These are phyloP conservation scores for Calonectria hongkongensis DNA, from an alignment of 2,329 filamentous ascomycete species.

Conservation along the genomic window DNA sequence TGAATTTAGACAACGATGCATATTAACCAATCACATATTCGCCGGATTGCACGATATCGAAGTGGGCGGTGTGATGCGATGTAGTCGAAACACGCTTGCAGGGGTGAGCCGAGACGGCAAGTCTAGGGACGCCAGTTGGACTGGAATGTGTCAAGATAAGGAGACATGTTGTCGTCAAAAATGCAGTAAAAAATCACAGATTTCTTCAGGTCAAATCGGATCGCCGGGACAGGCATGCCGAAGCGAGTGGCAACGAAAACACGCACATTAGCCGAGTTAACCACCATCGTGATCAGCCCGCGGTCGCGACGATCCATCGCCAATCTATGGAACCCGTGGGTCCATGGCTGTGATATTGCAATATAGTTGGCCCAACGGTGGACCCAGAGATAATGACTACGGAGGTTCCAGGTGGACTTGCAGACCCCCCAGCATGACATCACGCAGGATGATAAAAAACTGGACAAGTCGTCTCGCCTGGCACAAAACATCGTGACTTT, in stretches of 20 bases:
- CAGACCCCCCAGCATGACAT: conserved; percentile 18
- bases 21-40: background rate
- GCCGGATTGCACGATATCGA: background rate
- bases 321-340: conserved; percentile 31
- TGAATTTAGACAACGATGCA: background rate
- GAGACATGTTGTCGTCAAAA: background rate
- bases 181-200: background rate
- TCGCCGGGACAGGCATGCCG: background rate
- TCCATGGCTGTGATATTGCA: conserved; percentile 22
- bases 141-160: background rate
- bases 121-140: background rate
- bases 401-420: conserved; percentile 16
- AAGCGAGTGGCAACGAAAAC: background rate
- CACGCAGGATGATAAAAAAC: conserved; percentile 5
- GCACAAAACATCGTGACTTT: background rate
- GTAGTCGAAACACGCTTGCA: conserved; percentile 27
- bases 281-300: conserved; percentile 6
- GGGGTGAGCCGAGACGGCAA: conserved; percentile 2
- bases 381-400: conserved; percentile 18
- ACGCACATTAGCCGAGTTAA: background rate
- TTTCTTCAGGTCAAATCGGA: background rate
- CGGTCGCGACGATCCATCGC: conserved; percentile 12
- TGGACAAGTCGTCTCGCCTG: background rate
- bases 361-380: conserved; percentile 20
- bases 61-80: conserved; percentile 20